Evolutionary conservation across 2,329 filamentous ascomycete species (phyloP), one percentile per base, ranked within the genome.

Genomic region (Neocucurbitaria cava): DNA sequence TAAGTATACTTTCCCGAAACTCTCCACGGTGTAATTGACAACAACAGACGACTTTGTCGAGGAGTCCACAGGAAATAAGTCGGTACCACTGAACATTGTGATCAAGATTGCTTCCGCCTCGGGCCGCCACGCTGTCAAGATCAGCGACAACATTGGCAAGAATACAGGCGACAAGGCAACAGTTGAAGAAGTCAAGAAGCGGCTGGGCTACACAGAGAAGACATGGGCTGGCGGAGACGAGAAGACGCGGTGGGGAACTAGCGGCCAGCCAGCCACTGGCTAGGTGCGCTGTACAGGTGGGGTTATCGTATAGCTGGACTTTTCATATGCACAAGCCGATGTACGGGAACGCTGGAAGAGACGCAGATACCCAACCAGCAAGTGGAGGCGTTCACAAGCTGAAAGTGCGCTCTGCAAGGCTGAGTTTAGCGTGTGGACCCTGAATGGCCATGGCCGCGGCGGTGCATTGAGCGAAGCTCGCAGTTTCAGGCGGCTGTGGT

Each of bases 71-170:
- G 88, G 88, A 35, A 87, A 87, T 64, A 98, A 97, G 77, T 97
- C 93, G 0, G 86, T 88, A 15, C 95, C 95, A 0, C 80, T 99
- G 49, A 99, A 99, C 70, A 99, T 99, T 68, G 95, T 99, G 64
- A 97, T 99, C 79, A 99, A 99, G 79, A 84, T 99, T 56, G 91
- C 91, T 58, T 92, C 91, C 9, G 95, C 92, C 0, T 86, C 82
- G 13, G 93, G 93, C 5, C 85, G 88, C 42, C 86, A 89, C 0
- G 93, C 95, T 2, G 87, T 99, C 71, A 99, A 99, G 81, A 91
- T 99, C 64, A 97, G 87, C 65, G 83, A 83, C 75, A 97, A 98
- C 70, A 83, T 89, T 61, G 86, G 92, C 41, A 99, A 99, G 83
- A 99, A 99, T 70, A 98, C 92, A 0, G 95, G 95, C 7, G 89